phyloP scores from a whole-genome alignment of 805 yeast genomes.

The Candida montana region DNA sequence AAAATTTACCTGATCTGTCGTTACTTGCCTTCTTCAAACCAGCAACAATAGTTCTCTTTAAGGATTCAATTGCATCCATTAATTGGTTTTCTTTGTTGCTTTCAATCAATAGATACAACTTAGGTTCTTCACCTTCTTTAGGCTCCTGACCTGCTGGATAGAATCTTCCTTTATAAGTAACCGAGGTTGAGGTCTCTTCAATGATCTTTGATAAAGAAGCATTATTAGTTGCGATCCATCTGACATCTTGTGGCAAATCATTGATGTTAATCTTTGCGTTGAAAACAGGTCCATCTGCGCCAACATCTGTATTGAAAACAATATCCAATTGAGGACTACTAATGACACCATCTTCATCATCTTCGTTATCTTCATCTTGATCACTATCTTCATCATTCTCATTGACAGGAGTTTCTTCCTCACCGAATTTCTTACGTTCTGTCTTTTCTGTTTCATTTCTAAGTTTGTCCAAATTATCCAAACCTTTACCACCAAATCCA shows the following conservation, averaged over 20 bases:
- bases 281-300: conserved; percentile 50
- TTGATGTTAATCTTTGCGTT: conserved; percentile 73
- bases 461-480: conserved; percentile 65
- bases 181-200: conserved; percentile 68
- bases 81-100: conserved; percentile 60
- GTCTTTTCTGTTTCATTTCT: conserved; percentile 45
- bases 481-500: conserved; percentile 94
- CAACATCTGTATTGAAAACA: conserved; percentile 47
- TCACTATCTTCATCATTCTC: conserved; percentile 7
- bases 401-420: conserved; percentile 24
- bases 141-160: conserved; percentile 59
- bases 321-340: conserved; percentile 31
- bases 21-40: conserved; percentile 48
- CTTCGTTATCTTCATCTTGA: conserved; percentile 25
- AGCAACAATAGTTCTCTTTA: conserved; percentile 49
- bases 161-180: conserved; percentile 77
- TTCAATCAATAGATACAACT: conserved; percentile 73
- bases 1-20: conserved; percentile 44
- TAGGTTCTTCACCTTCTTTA: conserved; percentile 57
- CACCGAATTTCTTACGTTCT: conserved; percentile 47
- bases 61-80: conserved; percentile 49
- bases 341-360: conserved; percentile 16
- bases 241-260: conserved; percentile 74
- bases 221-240: conserved; percentile 73
- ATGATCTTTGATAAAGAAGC: conserved; percentile 57